Evolutionary conservation across 257 asterid species (phyloP).

Genomic region (Cruciata laevipes): DNA sequence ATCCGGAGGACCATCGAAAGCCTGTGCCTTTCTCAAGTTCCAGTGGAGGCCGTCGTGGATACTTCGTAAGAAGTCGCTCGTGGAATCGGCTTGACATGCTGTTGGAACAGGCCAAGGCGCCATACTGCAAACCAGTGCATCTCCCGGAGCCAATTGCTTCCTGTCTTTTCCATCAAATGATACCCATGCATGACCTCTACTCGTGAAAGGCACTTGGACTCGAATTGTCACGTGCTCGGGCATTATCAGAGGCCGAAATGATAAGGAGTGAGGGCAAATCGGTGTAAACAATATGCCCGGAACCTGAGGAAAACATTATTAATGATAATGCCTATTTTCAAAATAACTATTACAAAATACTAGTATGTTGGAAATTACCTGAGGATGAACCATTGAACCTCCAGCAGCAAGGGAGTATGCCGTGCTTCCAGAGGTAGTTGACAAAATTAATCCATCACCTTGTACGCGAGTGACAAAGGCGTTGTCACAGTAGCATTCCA

Average conservation of each 20-base stretch:
- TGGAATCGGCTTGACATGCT: conserved; percentile 74
- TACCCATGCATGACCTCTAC: conserved; percentile 96
- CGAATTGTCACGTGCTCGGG: conserved; percentile 82
- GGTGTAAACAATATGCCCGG: conserved; percentile 95
- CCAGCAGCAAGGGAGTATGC: conserved; percentile 99
- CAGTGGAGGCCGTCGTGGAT: conserved; percentile 94
- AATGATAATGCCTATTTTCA: background rate
- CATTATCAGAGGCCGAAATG: conserved; percentile 86
- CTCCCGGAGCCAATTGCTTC: conserved; percentile 78
- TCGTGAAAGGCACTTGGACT: conserved; percentile 79
- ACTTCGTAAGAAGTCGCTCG: conserved; percentile 76
- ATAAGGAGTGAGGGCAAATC: conserved; percentile 92
- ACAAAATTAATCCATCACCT: conserved; percentile 91
- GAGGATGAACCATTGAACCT: conserved; percentile 99
- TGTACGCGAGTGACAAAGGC: conserved; percentile 86
- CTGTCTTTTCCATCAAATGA: conserved; percentile 95
- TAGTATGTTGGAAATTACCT: conserved; percentile 37
- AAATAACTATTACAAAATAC: too few species aligned
- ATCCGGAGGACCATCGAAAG: conserved; percentile 79
- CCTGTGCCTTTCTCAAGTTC: conserved; percentile 89
- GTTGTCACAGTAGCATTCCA: conserved; percentile 86
- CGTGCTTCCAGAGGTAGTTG: conserved; percentile 98
- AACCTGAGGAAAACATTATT: conserved; percentile 36
- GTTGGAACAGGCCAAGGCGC: conserved; percentile 99
- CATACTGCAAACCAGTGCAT: conserved; percentile 93